Conservation (phyloP, 2,329 filamentous ascomycete species). For the Aspergillus quadricinctus region DNA sequence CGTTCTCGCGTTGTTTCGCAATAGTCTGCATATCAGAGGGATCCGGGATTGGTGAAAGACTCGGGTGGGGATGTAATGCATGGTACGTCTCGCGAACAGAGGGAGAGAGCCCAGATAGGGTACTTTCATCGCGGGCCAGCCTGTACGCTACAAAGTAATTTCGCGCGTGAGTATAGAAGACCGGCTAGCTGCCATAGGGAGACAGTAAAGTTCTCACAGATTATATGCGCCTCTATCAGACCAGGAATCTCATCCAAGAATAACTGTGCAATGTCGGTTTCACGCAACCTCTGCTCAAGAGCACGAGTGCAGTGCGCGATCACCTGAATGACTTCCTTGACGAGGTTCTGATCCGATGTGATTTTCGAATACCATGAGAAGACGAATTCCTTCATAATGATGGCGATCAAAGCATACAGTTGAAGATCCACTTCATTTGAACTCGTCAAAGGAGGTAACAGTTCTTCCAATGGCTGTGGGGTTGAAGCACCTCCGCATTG, state of each 20-base stretch:
- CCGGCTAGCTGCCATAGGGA: neutral
- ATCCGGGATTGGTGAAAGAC: conserved; percentile 70
- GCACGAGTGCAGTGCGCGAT: conserved; percentile 88
- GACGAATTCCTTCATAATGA: conserved; percentile 85
- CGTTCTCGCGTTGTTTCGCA: conserved; percentile 66
- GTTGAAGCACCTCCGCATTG: conserved; percentile 45
- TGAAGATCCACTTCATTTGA: conserved; percentile 91
- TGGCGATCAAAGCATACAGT: conserved; percentile 85
- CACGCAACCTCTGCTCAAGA: conserved; percentile 77
- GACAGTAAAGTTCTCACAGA: conserved; percentile 52
- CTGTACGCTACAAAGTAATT: conserved; percentile 60
- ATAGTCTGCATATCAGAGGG: conserved; percentile 48
- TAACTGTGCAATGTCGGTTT: conserved; percentile 76
- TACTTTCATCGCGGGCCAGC: conserved; percentile 56
- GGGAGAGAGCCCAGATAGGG: conserved; percentile 56
- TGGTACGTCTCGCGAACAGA: conserved; percentile 73
- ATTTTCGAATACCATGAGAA: conserved; percentile 91
- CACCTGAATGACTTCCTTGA: conserved; percentile 81
- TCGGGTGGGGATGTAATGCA: conserved; percentile 73
- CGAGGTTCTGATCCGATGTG: conserved; percentile 82
- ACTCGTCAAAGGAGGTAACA: conserved; percentile 87
- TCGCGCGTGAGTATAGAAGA: neutral
- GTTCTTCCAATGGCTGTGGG: conserved; percentile 67
- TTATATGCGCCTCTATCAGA: conserved; percentile 73
- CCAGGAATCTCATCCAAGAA: conserved; percentile 83